These are phyloP conservation scores for Perkinsus marinus DNA, from an alignment of 169 alveolate species.

Conservation along the genomic window DNA sequence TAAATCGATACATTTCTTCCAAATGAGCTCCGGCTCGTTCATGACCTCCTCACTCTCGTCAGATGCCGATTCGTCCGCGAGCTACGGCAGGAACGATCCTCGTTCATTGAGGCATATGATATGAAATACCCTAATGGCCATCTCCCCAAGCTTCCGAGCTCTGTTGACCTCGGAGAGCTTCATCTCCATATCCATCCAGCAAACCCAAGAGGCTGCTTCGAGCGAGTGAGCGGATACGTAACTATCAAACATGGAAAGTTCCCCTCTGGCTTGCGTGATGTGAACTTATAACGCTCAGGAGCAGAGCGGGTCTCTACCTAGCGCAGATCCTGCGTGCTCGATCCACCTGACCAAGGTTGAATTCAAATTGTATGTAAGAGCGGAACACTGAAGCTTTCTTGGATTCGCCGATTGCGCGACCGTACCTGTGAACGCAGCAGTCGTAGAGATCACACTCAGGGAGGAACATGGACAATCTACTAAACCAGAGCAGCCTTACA, in stretches of 20 bases:
- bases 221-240: background rate
- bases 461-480: too few relatives aligned
- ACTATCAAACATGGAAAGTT: background rate
- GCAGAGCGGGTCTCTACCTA: background rate
- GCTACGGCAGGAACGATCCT: background rate
- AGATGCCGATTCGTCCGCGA: background rate
- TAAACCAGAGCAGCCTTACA: background rate
- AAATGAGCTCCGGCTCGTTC: slow-evolving; percentile 14
- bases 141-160: background rate
- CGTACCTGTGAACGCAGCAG: too few relatives aligned
- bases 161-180: background rate
- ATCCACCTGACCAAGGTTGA: background rate
- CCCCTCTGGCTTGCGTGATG: background rate
- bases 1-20: slow-evolving; percentile 53
- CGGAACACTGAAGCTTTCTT: background rate
- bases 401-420: background rate
- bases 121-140: background rate
- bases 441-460: background rate
- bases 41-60: background rate
- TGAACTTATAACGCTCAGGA: background rate
- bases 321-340: background rate
- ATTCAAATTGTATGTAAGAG: background rate
- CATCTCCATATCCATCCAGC: background rate
- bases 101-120: background rate
- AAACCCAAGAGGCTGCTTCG: background rate